Evolutionary conservation across 176 grass and related monocot genomes (phyloP), one percentile per base, ranked within the genome.

Genomic region (Eragrostis curvula): DNA sequence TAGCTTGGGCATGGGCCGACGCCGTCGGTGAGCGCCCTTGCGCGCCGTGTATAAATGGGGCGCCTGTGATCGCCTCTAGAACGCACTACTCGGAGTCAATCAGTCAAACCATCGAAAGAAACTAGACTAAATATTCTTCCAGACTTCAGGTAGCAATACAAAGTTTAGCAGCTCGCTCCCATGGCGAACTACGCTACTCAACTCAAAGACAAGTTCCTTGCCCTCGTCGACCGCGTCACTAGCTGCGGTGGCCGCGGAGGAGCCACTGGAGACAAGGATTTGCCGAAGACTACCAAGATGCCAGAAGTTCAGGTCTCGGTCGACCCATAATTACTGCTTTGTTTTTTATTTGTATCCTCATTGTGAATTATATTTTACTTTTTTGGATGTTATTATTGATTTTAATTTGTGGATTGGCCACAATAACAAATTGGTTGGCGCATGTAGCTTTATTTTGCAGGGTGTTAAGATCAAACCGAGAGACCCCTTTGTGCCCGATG

Each of bases 101-200:
- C n/a, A n/a, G n/a, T 24, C 16, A 16, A 18, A 52, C 3, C 50
- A 11, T 28, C 23, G 10, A 9, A 7, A 52, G 50, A 52, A 52
- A n/a, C n/a, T n/a, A n/a, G n/a, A 17, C 16, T 52, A 52, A 18
- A 17, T 52, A 14, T 52, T 52, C 16, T 20, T 52, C 20, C 16
- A 52, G 50, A 23, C 20, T 4, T 69, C 41, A 69, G 10, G 20
- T 42, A 13, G 9, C 17, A 55, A 6, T 3, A 21, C 51, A 55
- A 6, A 55, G 52, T 8, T 55, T 25, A 24, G 39, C 9, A 43
- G 61, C 6, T 17, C 6, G 27, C 5, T 39, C 21, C 68, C 55
- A 85, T 85, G 82, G 70, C 76, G 40, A 56, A 65, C 69, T 79
- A 85, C 77, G 66, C 81, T 20, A 7, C 67, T 21, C 75, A 89